These are phyloP conservation scores for Quercus tomentella DNA, from an alignment of 331 rosid species.

Conservation along the genomic window DNA sequence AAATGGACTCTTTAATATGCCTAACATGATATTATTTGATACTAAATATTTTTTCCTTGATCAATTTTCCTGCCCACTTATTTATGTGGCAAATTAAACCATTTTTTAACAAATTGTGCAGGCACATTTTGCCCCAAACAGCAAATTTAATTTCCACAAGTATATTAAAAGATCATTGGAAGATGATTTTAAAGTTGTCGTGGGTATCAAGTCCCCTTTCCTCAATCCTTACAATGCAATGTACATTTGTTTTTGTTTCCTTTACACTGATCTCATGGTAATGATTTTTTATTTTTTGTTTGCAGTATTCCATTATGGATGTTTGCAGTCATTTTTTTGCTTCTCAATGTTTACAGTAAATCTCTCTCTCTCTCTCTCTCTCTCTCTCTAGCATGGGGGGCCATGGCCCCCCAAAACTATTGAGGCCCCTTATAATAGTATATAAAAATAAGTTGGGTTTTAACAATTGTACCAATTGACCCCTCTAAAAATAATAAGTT, in stretches of 20 bases:
- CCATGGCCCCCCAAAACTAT: too few species aligned
- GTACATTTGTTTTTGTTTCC: background rate
- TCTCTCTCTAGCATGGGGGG: too few species aligned
- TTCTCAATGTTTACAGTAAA: conserved; percentile 57
- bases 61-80: background rate
- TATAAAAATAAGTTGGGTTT: too few species aligned
- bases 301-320: conserved; percentile 57
- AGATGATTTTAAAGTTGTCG: conserved; percentile 70
- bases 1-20: background rate
- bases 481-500: too few species aligned
- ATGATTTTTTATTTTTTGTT: background rate
- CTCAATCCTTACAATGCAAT: background rate
- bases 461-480: too few species aligned
- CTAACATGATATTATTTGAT: too few species aligned
- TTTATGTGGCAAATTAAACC: background rate
- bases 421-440: too few species aligned
- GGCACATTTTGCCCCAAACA: conserved; percentile 64
- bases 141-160: conserved; percentile 65
- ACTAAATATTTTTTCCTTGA: too few species aligned
- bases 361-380: background rate
- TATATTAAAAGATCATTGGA: conserved; percentile 73
- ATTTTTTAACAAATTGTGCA: conserved; percentile 8
- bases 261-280: background rate
- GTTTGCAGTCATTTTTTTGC: conserved; percentile 52
- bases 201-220: conserved; percentile 56